Evolutionary conservation across 257 asterid genomes (phyloP).

Genomic region (Solanum sitiens): DNA sequence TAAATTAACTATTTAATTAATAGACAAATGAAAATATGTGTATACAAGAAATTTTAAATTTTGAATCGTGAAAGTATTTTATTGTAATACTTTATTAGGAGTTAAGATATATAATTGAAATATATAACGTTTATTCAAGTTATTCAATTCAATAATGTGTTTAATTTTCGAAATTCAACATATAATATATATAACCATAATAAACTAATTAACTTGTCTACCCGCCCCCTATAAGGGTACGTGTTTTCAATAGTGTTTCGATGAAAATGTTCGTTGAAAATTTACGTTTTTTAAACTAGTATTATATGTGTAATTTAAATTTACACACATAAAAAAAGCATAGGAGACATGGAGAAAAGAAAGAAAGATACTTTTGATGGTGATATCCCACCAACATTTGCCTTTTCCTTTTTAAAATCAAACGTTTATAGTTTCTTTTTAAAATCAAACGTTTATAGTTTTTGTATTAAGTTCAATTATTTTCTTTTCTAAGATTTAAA

Average conservation of each 20-base stretch:
- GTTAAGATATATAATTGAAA: neutral
- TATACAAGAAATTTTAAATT: no score
- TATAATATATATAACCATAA: no score
- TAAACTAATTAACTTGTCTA: no score
- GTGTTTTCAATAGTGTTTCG: no score
- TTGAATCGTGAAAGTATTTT: neutral
- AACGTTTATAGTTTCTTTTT: neutral
- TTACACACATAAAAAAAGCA: neutral
- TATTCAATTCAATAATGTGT: no score
- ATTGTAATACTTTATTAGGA: no score
- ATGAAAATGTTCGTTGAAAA: neutral
- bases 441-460: neutral
- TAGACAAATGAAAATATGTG: neutral
- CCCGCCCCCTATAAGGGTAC: no score
- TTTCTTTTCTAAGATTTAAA: neutral
- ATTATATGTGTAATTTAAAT: neutral
- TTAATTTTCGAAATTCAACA: no score
- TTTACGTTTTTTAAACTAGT: neutral
- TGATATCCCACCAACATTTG: conserved; percentile 1
- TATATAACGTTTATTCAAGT: neutral
- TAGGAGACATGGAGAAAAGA: conserved; percentile 1
- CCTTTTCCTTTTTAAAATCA: neutral
- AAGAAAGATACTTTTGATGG: conserved; percentile 5
- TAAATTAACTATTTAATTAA: no score
- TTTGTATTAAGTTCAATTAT: neutral